Evolutionary conservation across 2,329 filamentous ascomycete genomes (phyloP).

Genomic region (Monilinia fructicola): DNA sequence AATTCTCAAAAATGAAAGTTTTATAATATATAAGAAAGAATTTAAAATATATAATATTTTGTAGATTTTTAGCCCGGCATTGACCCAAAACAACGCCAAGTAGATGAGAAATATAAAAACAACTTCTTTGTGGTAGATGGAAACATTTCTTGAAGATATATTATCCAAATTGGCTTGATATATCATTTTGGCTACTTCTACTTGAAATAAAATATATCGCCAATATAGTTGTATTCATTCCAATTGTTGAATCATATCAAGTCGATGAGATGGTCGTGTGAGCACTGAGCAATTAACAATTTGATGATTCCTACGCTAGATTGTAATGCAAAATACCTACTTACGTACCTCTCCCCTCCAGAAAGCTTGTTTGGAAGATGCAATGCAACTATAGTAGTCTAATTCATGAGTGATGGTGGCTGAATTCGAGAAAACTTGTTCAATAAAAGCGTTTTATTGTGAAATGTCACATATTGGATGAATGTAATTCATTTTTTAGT

Average conservation of each 20-base stretch:
- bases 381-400: neutral
- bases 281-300: neutral
- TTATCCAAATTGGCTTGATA: neutral
- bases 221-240: neutral
- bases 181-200: neutral
- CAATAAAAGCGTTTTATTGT: neutral
- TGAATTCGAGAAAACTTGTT: neutral
- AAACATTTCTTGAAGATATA: neutral
- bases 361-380: conserved; percentile 12
- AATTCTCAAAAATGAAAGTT: too few species aligned
- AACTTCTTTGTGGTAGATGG: conserved; percentile 1
- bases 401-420: neutral
- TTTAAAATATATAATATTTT: too few species aligned
- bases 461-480: neutral
- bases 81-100: too few species aligned
- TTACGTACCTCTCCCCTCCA: neutral
- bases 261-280: conserved; percentile 1
- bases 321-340: neutral
- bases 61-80: too few species aligned
- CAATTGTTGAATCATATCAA: neutral
- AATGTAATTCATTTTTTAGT: neutral
- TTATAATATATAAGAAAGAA: too few species aligned
- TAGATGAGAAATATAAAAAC: neutral
- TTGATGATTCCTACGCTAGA: neutral
- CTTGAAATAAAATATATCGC: neutral